A percentile compares a stretch with the other conserved stretches of the same genome.
phyloP scores from a whole-genome alignment of 768 basidiomycete genomes.

The Lyophyllum decastes region DNA sequence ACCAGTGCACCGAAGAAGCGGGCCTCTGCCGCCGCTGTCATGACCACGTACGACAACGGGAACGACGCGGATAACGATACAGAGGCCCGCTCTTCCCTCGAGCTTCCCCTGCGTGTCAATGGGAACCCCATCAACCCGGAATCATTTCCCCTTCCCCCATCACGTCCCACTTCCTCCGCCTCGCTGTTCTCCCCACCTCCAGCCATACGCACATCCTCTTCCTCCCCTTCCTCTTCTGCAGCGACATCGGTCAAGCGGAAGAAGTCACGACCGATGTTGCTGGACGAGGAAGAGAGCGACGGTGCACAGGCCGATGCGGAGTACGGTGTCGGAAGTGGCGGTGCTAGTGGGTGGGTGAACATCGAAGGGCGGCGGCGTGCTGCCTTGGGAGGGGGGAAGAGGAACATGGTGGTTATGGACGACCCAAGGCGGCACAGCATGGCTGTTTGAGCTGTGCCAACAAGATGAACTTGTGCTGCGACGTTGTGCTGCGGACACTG shows the following conservation, averaged over 20 bases:
- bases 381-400: conserved; percentile 24
- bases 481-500: conserved; percentile 4
- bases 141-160: conserved; percentile 35
- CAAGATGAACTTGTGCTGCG: background rate
- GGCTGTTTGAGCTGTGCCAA: conserved; percentile 44
- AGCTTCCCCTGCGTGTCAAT: conserved; percentile 24
- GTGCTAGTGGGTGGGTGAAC: conserved; percentile 46
- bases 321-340: conserved; percentile 32
- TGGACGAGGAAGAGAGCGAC: conserved; percentile 61
- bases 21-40: conserved; percentile 41
- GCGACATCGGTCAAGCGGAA: conserved; percentile 44
- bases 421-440: conserved; percentile 69
- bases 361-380: conserved; percentile 57
- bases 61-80: conserved; percentile 38
- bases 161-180: conserved; percentile 35
- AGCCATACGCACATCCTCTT: conserved; percentile 27
- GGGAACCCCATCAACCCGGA: conserved; percentile 32
- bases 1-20: conserved; percentile 44
- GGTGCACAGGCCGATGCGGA: conserved; percentile 75
- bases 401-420: conserved; percentile 41
- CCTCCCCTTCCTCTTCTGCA: conserved; percentile 23
- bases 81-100: conserved; percentile 41
- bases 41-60: conserved; percentile 27
- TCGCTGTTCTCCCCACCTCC: conserved; percentile 35
- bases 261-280: conserved; percentile 51